Evolutionary conservation across 2,329 filamentous ascomycete species (phyloP).

Genomic region (Fusarium citri): DNA sequence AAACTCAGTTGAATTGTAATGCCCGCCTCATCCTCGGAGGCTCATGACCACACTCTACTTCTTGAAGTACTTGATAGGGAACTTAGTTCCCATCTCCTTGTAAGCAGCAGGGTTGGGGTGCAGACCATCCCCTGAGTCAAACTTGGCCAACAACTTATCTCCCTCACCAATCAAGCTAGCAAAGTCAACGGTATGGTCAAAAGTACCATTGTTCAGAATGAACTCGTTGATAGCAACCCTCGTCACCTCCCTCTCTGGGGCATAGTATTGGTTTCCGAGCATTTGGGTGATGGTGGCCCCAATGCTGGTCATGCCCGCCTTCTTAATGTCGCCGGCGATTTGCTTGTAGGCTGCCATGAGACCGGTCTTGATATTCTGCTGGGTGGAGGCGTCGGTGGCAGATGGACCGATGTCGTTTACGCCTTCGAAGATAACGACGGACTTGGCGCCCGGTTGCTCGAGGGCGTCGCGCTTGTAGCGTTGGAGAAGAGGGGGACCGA

Average conservation of each 20-base stretch:
- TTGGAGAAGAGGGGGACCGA: conserved; percentile 23
- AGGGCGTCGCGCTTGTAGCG: conserved; percentile 31
- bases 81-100: conserved; percentile 17
- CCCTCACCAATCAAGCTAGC: conserved; percentile 22
- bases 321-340: conserved; percentile 10
- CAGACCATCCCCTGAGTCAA: conserved; percentile 25
- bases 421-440: conserved; percentile 22
- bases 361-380: not conserved
- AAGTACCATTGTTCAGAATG: conserved; percentile 21
- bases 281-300: conserved; percentile 29
- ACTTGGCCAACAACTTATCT: conserved; percentile 23
- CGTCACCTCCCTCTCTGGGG: conserved; percentile 13
- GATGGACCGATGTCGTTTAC: conserved; percentile 30
- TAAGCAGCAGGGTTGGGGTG: conserved; percentile 33
- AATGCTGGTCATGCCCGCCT: not conserved
- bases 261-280: conserved; percentile 24
- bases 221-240: conserved; percentile 24
- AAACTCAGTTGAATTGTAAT: not conserved
- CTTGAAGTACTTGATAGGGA: conserved; percentile 7
- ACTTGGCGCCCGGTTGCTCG: conserved; percentile 20
- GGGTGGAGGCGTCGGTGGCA: conserved; percentile 5
- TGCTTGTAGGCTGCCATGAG: conserved; percentile 17
- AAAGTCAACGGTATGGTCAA: conserved; percentile 31
- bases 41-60: not conserved
- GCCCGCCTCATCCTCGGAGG: fast-evolving